Conservation (phyloP, 2,329 filamentous ascomycete genomes). For the Ophiosphaerella narmari region DNA sequence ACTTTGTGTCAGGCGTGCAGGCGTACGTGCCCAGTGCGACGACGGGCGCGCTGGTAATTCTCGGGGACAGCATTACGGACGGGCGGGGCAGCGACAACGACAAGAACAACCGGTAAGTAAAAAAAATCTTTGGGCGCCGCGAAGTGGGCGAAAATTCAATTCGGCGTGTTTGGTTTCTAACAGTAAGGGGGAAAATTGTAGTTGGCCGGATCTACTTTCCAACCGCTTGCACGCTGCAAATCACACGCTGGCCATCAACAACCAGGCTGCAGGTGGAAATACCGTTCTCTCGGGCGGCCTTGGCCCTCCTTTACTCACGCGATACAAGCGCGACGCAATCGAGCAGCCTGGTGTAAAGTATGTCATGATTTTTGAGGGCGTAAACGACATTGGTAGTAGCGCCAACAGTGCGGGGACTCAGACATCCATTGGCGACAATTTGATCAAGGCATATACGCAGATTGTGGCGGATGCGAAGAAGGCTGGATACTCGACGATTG, state of each 20-base stretch:
- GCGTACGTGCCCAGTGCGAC: conserved; percentile 54
- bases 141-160: conserved; percentile 46
- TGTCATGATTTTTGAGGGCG: conserved; percentile 69
- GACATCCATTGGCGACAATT: conserved; percentile 51
- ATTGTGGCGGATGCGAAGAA: conserved; percentile 54
- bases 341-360: conserved; percentile 62
- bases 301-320: conserved; percentile 64
- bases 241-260: conserved; percentile 61
- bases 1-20: conserved; percentile 61
- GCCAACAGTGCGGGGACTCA: conserved; percentile 53
- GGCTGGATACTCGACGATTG: conserved; percentile 55
- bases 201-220: conserved; percentile 45
- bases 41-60: conserved; percentile 53
- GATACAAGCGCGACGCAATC: conserved; percentile 68
- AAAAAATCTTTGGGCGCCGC: conserved; percentile 49
- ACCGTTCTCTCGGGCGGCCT: conserved; percentile 65
- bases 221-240: conserved; percentile 52
- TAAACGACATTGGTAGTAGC: conserved; percentile 65
- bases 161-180: too few species aligned
- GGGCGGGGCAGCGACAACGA: conserved; percentile 56
- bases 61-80: conserved; percentile 70
- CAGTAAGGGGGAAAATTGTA: conserved; percentile 49
- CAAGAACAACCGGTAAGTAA: conserved; percentile 1
- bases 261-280: conserved; percentile 73
- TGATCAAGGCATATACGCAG: conserved; percentile 64